Base-by-base conservation (phyloP, 2,329 filamentous ascomycete species). In the Verticillium nonalfalfae region DNA sequence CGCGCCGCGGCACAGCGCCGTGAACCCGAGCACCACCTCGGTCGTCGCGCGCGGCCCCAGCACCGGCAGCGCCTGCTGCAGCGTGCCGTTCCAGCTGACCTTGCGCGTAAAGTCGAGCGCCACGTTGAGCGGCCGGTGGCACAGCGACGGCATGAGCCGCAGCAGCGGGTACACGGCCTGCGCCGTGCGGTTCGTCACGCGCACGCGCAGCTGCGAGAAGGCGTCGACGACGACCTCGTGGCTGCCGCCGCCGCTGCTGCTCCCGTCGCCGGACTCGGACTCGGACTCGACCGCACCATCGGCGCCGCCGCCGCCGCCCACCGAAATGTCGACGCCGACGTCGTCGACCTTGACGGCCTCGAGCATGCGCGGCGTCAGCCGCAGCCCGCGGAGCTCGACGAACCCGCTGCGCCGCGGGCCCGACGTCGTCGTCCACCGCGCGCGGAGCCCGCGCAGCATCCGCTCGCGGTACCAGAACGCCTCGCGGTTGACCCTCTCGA, bases 391-490 rank as follows among this genome's bases (percentile, higher is more conserved):
- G 4, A 97, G 77, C 70, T 96, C 91, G 59, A 97, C 83, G 1
- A 79, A 80, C 2, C 93, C 93, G 56, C 78, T 76, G 45, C 89
- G 82, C 56, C 76, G 73, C 0, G 79, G 78, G 1, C 78, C 78
- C 1, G 79, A 78, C 1, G 67, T 78, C 0, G 85, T 85, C 60
- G 79, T 84, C 93, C 93, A 97, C 0, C 81, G 85, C 0, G 89
- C 92, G 33, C 81, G 81, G 10, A 97, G 76, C 52, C 81, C 80
- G 63, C 89, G 87, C 3, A 97, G 81, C 1, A 97, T 82, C 70
- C 86, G 87, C 72, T 96, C 90, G 15, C 93, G 86, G 73, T 92
- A 97, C 93, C 93, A 97, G 72, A 97, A 97, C 0, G 88, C 86
- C 75, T 97, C 92, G 59, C 93, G 83, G 63, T 83, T 89, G 13